Conservation (phyloP, 2,329 filamentous ascomycete species). For the Aureobasidium sp. region DNA sequence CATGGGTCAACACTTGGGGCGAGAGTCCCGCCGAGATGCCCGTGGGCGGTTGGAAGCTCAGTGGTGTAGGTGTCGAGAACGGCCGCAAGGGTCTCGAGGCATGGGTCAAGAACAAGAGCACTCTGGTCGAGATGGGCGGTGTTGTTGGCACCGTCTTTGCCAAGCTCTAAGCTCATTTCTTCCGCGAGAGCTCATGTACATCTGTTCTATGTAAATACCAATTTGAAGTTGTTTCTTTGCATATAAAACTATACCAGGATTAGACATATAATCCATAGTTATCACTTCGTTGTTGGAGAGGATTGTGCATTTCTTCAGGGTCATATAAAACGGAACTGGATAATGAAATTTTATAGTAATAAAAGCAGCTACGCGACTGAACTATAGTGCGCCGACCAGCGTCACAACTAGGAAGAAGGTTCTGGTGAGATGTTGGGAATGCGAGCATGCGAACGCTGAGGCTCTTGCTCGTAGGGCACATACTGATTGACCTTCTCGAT, state of each 20-base stretch:
- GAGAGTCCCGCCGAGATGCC: constrained; percentile 88
- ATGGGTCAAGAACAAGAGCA: constrained; percentile 84
- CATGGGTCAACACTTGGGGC: constrained; percentile 93
- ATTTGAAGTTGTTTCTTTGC: not conserved
- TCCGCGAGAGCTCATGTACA: not conserved
- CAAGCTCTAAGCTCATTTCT: constrained; percentile 38
- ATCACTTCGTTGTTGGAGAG: too few species aligned
- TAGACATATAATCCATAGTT: too few species aligned
- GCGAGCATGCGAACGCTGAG: not conserved
- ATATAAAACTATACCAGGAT: not conserved
- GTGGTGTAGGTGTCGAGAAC: constrained; percentile 82
- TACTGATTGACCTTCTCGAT: constrained; percentile 27
- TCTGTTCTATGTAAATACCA: not conserved
- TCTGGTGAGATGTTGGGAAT: not conserved
- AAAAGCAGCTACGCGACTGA: not conserved
- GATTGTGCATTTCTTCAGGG: too few species aligned
- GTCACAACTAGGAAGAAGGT: not conserved
- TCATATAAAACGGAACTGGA: too few species aligned
- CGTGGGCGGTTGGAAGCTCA: constrained; percentile 87
- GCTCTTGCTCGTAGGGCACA: constrained; percentile 16
- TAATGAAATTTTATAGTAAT: not conserved
- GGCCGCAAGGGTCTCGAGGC: constrained; percentile 70
- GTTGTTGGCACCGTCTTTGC: constrained; percentile 65
- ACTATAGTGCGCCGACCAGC: not conserved
- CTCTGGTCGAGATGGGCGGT: constrained; percentile 73